Evolutionary conservation across 768 basidiomycete species (phyloP), one percentile per base, ranked within the genome.

Genomic region (Suillus ampliporus): DNA sequence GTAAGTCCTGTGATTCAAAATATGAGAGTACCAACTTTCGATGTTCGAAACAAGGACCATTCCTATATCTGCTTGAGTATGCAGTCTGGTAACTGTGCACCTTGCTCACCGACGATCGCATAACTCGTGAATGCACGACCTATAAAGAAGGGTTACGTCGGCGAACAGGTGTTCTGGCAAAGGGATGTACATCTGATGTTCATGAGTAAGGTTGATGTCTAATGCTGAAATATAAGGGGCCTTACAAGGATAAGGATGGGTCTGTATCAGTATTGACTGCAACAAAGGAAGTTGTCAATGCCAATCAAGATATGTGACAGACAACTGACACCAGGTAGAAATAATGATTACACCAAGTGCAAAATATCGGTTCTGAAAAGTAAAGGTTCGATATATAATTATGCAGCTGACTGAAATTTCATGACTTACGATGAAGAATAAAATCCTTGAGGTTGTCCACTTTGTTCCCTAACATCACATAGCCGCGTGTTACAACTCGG

Each of bases 351-450:
- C 21, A 34, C 19, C 50, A 8, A 60, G 48, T 17, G n/a, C 50
- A 19, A 54, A 60, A 52, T 60, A 60, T 23, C 59, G 50, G n/a
- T 52, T 52, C 59, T 60, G n/a, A 26, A 37, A n/a, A 31, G 15
- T 1, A 23, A 9, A 8, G 19, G n/a, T 34, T 34, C 14, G 8
- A 9, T 21, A 56, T 19, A 9, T 10, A 17, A 9, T n/a, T n/a
- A 17, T 17, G 15, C 5, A 48, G 34, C 4, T 15, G 26, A 26
- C 9, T 60, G 11, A 15, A 21, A 56, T 21, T 53, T 8, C 40
- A 52, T 13, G 8, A 57, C 28, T n/a, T 60, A 41, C 59, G 19
- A 60, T 48, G 21, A 60, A 60, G 23, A 60, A 60, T n/a, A 60
- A 19, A 8, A 35, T 56, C 40, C 40, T 60, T 5, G 48, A 28